A percentile compares a stretch with the other conserved stretches of the same genome.
phyloP scores from a whole-genome alignment of 345 rosid species.

The Trapa incisa region DNA sequence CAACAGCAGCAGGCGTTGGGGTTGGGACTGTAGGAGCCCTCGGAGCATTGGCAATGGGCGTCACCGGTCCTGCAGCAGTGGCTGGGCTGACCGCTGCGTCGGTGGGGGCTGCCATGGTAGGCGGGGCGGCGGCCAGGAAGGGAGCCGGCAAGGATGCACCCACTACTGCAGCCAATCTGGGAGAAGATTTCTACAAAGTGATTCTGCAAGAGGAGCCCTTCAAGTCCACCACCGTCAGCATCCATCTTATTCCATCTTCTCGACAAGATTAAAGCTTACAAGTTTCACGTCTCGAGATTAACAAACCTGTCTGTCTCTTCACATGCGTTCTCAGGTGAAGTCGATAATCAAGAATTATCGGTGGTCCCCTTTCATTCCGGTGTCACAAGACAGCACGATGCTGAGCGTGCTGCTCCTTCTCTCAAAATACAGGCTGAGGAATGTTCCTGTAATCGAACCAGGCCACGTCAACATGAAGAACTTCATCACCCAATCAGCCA shows the following conservation, averaged over 20 bases:
- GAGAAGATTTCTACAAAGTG: conserved; percentile 64
- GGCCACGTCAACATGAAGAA: conserved; percentile 57
- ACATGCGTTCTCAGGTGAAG: conserved; percentile 36
- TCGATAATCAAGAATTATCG: conserved; percentile 62
- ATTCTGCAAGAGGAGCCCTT: conserved; percentile 82
- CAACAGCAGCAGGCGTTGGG: conserved; percentile 69
- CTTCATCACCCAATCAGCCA: conserved; percentile 78
- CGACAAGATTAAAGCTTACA: background rate
- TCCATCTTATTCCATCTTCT: background rate
- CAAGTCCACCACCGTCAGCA: conserved; percentile 58
- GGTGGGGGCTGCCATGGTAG: conserved; percentile 74
- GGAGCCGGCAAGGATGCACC: conserved; percentile 56
- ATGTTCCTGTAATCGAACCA: conserved; percentile 62
- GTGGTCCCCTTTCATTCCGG: conserved; percentile 76
- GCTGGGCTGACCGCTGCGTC: conserved; percentile 70
- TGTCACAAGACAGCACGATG: conserved; percentile 67
- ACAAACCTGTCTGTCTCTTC: background rate
- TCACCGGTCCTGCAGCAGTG: conserved; percentile 55
- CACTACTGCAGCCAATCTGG: conserved; percentile 34
- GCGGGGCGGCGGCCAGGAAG: conserved; percentile 55
- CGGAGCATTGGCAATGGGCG: conserved; percentile 64
- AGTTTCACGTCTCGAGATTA: background rate
- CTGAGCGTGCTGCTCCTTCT: conserved; percentile 63
- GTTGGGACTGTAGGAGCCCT: conserved; percentile 67
- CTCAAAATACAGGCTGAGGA: conserved; percentile 68